phyloP scores from a whole-genome alignment of 192 early-diverging fungal species.

The Rhizoclosmatium sp. region DNA sequence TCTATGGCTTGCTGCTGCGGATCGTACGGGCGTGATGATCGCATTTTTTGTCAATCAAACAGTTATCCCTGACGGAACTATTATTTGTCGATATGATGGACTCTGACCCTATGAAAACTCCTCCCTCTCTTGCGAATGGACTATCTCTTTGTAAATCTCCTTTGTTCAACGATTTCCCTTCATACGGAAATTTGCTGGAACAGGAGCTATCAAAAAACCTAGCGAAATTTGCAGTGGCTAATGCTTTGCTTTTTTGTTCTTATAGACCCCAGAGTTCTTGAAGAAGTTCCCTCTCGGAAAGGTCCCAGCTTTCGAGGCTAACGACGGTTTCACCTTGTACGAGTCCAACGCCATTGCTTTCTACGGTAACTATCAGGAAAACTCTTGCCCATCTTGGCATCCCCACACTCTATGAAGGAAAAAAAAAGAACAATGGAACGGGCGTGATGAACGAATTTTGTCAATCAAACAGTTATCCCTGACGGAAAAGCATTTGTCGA shows the following conservation, averaged over 20 bases:
- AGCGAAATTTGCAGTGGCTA: too few relatives aligned
- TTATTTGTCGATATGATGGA: conserved; percentile 38
- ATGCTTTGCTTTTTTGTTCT: background rate
- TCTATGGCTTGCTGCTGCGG: background rate
- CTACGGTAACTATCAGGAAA: conserved; percentile 68
- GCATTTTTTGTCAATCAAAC: conserved; percentile 33
- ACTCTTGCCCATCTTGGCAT: too few relatives aligned
- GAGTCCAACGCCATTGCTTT: conserved; percentile 93
- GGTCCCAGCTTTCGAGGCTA: conserved; percentile 86
- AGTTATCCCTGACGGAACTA: conserved; percentile 55
- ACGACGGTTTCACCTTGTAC: conserved; percentile 76
- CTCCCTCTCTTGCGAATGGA: conserved; percentile 4
- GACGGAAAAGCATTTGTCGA: conserved; percentile 46
- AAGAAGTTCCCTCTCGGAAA: conserved; percentile 94
- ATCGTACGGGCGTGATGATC: background rate
- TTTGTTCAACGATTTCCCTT: too few relatives aligned
- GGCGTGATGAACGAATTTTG: conserved; percentile 25
- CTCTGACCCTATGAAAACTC: conserved; percentile 14
- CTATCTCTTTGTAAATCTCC: too few relatives aligned
- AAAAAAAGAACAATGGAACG: background rate
- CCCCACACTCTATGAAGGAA: too few relatives aligned
- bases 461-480: conserved; percentile 52
- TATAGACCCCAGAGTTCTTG: conserved; percentile 76
- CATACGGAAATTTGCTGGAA: too few relatives aligned
- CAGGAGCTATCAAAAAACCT: too few relatives aligned